Base-by-base conservation (phyloP, 202 grass and related monocot genomes). In the Carex sylvatica region DNA sequence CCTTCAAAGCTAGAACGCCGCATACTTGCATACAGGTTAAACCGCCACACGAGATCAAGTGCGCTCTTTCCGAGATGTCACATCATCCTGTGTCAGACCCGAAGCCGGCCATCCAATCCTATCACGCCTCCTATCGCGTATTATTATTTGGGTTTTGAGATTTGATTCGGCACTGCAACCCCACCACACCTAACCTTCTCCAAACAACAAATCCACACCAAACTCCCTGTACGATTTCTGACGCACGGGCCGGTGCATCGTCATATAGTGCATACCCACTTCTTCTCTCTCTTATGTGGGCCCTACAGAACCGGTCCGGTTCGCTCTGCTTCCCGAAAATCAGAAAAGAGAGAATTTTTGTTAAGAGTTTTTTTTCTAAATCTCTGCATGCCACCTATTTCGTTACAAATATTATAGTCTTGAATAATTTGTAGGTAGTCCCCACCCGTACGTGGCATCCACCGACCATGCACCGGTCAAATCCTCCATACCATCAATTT, bases 41-140 rank as follows among this genome's bases (percentile, higher is more conserved):
- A 0, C 0, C 28, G 28, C 7, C 49, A 58, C 52, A 58, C 1
- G 8, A 5, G 14, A 82, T 82, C 61, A 33, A 31, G 2, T 18
- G 9, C 2, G 8, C 0, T 5, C 15, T 28, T 4, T 1, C 7
- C 8, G 61, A 68, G 20, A 68, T 13, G 61, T 82, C 79, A 47
- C 79, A 31, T 82, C 79, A 68, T 66, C 11, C 14, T 2, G 61
- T 82, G 79, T 82, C 79, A 69, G 80, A 82, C 38, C 5, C 42
- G 62, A 82, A 81, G 5, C 61, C 80, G 80, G 46, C 80, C 80
- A 82, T 52, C 80, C 80, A 82, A 67, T 82, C 38, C 24, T 22
- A 14, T 82, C 11, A 14, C 26, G 58, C 62, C 80, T 52, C 80
- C 23, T 82, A 38, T 69, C 15, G 35, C 31, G 26, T 24, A 53